Evolutionary conservation across 371 early-diverging fungal genomes (phyloP), one percentile per base, ranked within the genome.

Genomic region (Smittium mucronatum): DNA sequence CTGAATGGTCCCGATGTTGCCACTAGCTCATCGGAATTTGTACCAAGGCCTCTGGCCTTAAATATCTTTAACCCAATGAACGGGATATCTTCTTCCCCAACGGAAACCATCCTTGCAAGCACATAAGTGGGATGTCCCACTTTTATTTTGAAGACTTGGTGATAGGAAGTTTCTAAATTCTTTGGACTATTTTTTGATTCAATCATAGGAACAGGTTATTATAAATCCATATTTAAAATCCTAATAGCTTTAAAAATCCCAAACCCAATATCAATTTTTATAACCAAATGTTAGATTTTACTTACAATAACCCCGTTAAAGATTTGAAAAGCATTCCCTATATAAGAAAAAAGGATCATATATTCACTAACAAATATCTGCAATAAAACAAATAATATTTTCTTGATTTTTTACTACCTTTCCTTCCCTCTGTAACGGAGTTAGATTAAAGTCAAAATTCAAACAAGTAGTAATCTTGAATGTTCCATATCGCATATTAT

Each of bases 401-500:
- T 21, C 47, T 47, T 47, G 47, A 47, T 47, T 5, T 47, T 47
- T 11, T 47, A 47, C 47, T 47, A 47, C 47, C 47, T 47, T 47
- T 47, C 47, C 47, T 47, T 47, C 47, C 5, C 47, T 5, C 47
- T 11, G 5, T 47, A 47, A 21, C 47, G 47, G 47, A 21, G 47
- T 47, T 47, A 47, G 21, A 11, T 47, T 47, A 47, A 47, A 47
- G 78, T 83, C 58, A 86, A 82, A 36, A 83, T 82, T 15, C 47
- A 47, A 47, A 47, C 21, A 47, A 47, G 88, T 76, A 1, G 87
- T 84, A 34, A 91, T 75, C 59, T 82, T 84, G 74, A 86, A 91
- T 35, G 84, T 81, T 35, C 89, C 90, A 58, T 84, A 71, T 63
- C 86, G 76, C n/a, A 84, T 85, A 0, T 89, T 82, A 64, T 91